Conservation (phyloP, 208 protist species). For the Trypanosoma avium region DNA sequence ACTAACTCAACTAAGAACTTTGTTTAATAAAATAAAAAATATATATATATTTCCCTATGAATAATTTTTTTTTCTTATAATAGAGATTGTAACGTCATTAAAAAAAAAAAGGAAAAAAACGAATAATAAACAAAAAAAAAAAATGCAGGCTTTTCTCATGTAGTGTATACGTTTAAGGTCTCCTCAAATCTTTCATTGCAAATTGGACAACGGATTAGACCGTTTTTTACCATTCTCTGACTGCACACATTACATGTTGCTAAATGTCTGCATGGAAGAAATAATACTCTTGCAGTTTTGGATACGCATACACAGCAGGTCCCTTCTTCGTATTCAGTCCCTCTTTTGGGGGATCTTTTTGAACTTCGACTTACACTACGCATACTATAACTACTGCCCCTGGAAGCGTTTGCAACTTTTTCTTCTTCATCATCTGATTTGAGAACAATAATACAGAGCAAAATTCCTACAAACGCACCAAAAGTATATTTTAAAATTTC, state of each 20-base stretch:
- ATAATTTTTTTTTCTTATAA: too few relatives aligned
- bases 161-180: not conserved
- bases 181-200: not conserved
- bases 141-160: not conserved
- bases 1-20: too few relatives aligned
- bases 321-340: not conserved
- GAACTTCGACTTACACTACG: too few relatives aligned
- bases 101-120: constrained; percentile 22
- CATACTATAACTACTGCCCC: not conserved
- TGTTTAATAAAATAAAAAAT: too few relatives aligned
- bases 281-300: not conserved
- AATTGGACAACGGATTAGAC: not conserved
- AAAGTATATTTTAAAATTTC: too few relatives aligned
- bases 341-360: too few relatives aligned
- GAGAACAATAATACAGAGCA: too few relatives aligned
- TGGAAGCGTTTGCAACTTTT: not conserved
- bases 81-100: too few relatives aligned
- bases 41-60: too few relatives aligned
- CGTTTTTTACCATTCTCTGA: not conserved
- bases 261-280: not conserved
- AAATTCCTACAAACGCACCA: too few relatives aligned
- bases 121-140: not conserved
- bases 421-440: too few relatives aligned
- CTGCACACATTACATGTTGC: not conserved
- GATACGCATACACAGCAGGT: not conserved